Evolutionary conservation across 116 monocot genomes (phyloP), one percentile per base, ranked within the genome.

Genomic region (Iris pallida): DNA sequence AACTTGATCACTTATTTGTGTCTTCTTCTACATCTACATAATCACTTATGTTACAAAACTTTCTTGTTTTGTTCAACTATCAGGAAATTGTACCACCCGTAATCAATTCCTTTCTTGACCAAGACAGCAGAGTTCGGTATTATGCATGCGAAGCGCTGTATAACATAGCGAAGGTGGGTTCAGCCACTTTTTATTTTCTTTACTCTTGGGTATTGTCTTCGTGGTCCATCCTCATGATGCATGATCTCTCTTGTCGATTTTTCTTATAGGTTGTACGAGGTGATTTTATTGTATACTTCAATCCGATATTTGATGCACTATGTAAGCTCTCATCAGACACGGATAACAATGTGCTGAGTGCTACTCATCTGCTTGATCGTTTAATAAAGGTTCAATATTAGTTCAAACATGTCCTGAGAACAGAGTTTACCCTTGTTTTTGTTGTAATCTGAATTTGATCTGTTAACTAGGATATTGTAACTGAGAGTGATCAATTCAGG

Each of bases 131-230:
- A 76, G 94, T 94, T 65, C 84, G 94, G 9, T 94, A 87, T 63
- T 94, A 90, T 87, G 94, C 90, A 70, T 94, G 94, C 83, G 94
- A 94, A 85, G 94, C 94, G 66, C 74, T 94, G 45, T 94, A 94
- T 75, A 94, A 94, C 80, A 94, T 94, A 79, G 94, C 90, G 64
- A 94, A 94, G 90, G 94, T 85, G 55, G 75, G 82, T 13, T 65
- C 40, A 2, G 16, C n/a, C 53, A 18, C 12, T 49, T 17, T 5
- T 10, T 40, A 30, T 30, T 30, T 30, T 30, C 30, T 30, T 30
- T 30, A 17, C 17, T 18, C 11, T 9, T 45, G 16, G 45, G 46
- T 63, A 40, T 8, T 47, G 16, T 63, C 47, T 63, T 47, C 45
- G 18, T 16, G n/a, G 57, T 48, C 11, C 42, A 7, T 47, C 41